Percentiles rank a stretch among this genome's conserved stretches.
These are phyloP conservation scores for Osmozyma mogii DNA, from an alignment of 805 yeast species.

Conservation along the genomic window DNA sequence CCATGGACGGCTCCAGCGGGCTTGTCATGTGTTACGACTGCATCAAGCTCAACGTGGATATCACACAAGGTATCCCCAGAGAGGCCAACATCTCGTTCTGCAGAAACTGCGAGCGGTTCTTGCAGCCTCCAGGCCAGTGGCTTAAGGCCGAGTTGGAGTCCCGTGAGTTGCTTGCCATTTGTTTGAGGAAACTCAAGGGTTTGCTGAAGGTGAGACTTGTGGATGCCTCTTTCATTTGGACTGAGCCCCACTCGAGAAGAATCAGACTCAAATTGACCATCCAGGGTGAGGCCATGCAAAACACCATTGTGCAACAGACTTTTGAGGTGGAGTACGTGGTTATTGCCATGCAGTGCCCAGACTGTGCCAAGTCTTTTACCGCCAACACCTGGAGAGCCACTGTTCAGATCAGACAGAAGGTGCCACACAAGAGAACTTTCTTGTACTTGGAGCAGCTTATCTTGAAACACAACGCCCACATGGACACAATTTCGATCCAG, in stretches of 20 bases:
- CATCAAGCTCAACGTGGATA: constrained; percentile 86
- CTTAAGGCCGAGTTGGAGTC: constrained; percentile 84
- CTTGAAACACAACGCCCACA: constrained; percentile 85
- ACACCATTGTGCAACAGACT: constrained; percentile 86
- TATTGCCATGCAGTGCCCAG: constrained; percentile 94
- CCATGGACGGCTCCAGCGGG: constrained; percentile 93
- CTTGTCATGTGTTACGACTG: constrained; percentile 96
- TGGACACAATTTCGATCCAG: constrained; percentile 86
- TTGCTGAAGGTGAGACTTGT: constrained; percentile 75
- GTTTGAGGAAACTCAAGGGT: constrained; percentile 84
- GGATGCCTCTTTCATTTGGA: constrained; percentile 96
- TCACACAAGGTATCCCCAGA: constrained; percentile 86
- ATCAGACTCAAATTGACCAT: constrained; percentile 85
- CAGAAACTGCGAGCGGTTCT: constrained; percentile 92
- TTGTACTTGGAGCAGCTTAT: constrained; percentile 92
- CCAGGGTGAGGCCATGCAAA: constrained; percentile 92
- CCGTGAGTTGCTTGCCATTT: constrained; percentile 83
- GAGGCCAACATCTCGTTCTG: constrained; percentile 92
- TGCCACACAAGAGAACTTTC: constrained; percentile 93
- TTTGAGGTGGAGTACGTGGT: constrained; percentile 94
- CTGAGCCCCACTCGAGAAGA: constrained; percentile 98
- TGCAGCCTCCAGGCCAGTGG: constrained; percentile 96
- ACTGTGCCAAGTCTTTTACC: constrained; percentile 95
- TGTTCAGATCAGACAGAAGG: constrained; percentile 96
- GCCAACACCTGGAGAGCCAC: constrained; percentile 98